Evolutionary conservation across 176 grass and related monocot species (phyloP).

Genomic region (Thalia dealbata): DNA sequence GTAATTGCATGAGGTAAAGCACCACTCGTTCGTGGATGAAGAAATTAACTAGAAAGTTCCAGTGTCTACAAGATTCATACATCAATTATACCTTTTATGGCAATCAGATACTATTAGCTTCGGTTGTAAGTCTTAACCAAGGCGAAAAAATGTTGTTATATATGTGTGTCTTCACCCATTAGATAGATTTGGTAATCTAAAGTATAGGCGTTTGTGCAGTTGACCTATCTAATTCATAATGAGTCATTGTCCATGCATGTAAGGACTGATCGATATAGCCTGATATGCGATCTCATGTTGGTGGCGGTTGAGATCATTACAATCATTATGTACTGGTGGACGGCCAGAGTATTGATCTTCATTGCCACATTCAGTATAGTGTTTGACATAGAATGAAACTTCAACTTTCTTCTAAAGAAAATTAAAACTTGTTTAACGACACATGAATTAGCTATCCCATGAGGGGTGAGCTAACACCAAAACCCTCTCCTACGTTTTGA

Average conservation of each 20-base stretch:
- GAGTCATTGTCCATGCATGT: background rate
- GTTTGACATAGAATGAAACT: background rate
- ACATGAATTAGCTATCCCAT: too few relatives aligned
- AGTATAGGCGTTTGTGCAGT: background rate
- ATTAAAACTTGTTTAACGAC: too few relatives aligned
- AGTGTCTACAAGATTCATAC: too few relatives aligned
- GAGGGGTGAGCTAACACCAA: too few relatives aligned
- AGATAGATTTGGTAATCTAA: background rate
- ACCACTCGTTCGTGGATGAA: background rate
- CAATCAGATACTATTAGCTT: background rate
- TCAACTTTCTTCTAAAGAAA: background rate
- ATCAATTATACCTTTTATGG: background rate
- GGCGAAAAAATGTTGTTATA: background rate
- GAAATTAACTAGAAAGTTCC: too few relatives aligned
- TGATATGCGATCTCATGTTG: background rate
- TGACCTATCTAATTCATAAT: background rate
- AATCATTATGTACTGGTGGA: background rate
- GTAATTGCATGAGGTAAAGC: background rate
- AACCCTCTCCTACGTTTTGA: too few relatives aligned
- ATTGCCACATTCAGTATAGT: background rate
- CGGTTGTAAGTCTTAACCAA: background rate
- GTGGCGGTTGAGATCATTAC: background rate
- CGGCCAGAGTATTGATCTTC: background rate
- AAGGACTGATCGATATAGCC: background rate
- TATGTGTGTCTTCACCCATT: background rate